phyloP scores from a whole-genome alignment of 495 filamentous ascomycete species.

The Xylaria acuta region DNA sequence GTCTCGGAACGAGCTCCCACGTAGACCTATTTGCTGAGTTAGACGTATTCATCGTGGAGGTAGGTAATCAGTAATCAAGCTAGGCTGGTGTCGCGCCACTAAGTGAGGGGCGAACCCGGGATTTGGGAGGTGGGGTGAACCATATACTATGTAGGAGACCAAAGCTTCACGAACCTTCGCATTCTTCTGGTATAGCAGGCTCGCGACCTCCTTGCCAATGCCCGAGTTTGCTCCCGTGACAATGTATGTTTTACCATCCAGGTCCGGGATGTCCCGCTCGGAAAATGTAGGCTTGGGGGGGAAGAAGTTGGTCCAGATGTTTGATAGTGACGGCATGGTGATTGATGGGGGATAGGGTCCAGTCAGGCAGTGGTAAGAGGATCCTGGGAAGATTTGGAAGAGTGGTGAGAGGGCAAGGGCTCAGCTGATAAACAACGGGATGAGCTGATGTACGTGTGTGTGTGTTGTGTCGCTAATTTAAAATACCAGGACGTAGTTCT shows the following conservation, averaged over 20 bases:
- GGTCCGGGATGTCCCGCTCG: conserved; percentile 29
- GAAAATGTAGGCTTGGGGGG: conserved; percentile 34
- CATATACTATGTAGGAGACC: background rate
- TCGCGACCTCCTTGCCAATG: conserved; percentile 46
- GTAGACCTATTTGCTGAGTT: conserved; percentile 46
- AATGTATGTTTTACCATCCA: conserved; percentile 42
- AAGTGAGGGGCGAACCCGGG: background rate
- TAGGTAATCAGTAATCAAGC: too few relatives aligned
- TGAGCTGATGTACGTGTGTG: background rate
- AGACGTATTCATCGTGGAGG: background rate
- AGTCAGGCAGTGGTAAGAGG: conserved; percentile 11
- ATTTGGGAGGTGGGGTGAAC: conserved; percentile 34
- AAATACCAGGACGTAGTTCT: background rate
- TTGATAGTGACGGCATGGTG: conserved; percentile 40
- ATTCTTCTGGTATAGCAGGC: conserved; percentile 45
- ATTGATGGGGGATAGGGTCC: conserved; percentile 25
- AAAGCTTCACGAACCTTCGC: conserved; percentile 33
- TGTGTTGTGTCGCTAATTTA: conserved; percentile 14
- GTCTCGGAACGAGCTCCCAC: conserved; percentile 50
- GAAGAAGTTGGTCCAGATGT: conserved; percentile 36
- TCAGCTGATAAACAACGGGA: background rate
- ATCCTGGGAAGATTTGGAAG: conserved; percentile 12
- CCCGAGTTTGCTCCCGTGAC: conserved; percentile 52
- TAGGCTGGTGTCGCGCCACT: background rate
- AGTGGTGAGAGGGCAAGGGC: conserved; percentile 1